Evolutionary conservation across 208 protist genomes (phyloP), one percentile per base, ranked within the genome.

Genomic region (Polymyxa betae): DNA sequence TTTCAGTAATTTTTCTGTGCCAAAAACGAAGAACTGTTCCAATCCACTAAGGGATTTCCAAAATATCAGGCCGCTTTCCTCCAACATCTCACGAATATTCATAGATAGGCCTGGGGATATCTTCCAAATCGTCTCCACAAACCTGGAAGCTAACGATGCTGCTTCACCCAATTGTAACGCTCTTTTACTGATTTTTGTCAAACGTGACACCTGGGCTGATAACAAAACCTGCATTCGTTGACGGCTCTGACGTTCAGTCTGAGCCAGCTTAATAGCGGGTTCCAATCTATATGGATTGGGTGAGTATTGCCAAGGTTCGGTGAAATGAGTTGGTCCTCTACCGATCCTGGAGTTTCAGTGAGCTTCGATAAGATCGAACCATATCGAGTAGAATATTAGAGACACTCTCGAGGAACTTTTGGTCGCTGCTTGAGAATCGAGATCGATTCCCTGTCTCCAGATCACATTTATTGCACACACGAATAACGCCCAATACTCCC

Each of bases 171-270:
- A n/a, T 20, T 82, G n/a, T 35, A 45, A 5, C 5, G 72, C 72
- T 5, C 40, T 5, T n/a, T 82, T 82, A 35, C 12, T 82, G n/a
- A 82, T 40, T 82, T 82, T 82, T 5, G 16, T 43, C 16, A 82
- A n/a, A 35, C 72, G 72, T 20, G 35, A 35, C 5, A 82, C 40
- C 35, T 82, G 72, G 35, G 72, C 72, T 35, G 72, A 82, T n/a
- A 82, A 43, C 12, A 82, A 43, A 35, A 82, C 72, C 40, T 82
- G 72, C 72, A 82, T 82, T 82, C 72, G 72, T n/a, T 82, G 72
- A 16, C 72, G n/a, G 5, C 35, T n/a, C 5, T 82, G 72, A 38
- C 72, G 5, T 43, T 82, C 72, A 20, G 35, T 82, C n/a, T 82
- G n/a, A 82, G 72, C n/a, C 5, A 82, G 72, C n/a, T 82, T 82